Evolutionary conservation across 2,329 filamentous ascomycete species (phyloP).

Genomic region (Elsinoe australis): DNA sequence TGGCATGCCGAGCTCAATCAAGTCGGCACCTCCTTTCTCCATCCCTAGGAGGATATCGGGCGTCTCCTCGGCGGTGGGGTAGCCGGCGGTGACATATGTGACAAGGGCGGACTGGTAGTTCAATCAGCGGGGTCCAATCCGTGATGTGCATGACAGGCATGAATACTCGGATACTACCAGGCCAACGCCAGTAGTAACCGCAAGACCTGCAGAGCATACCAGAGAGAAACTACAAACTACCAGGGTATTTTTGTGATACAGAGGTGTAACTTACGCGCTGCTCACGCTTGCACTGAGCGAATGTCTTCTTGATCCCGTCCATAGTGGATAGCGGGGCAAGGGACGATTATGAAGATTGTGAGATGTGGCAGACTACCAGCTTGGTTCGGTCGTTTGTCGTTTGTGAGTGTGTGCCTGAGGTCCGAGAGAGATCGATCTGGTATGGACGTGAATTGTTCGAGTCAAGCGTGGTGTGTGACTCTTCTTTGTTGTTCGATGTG

Average conservation of each 20-base stretch:
- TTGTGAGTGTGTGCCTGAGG: neutral
- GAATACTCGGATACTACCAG: too few relatives aligned
- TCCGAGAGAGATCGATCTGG: too few relatives aligned
- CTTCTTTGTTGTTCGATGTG: neutral
- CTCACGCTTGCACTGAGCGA: conserved; percentile 45
- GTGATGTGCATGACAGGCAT: too few relatives aligned
- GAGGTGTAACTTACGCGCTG: conserved; percentile 36
- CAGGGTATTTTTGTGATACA: too few relatives aligned
- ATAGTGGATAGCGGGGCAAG: conserved; percentile 27
- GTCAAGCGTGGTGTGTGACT: conserved; percentile 7
- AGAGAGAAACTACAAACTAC: too few relatives aligned
- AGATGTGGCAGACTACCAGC: too few relatives aligned
- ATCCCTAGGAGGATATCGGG: conserved; percentile 78
- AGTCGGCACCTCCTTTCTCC: conserved; percentile 87
- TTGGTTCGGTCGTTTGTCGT: too few relatives aligned
- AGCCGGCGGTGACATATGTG: conserved; percentile 94
- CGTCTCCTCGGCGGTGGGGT: conserved; percentile 72
- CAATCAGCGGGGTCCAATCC: too few relatives aligned
- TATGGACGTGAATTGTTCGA: too few relatives aligned
- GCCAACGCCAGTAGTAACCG: too few relatives aligned
- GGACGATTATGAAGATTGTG: neutral
- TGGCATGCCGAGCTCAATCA: conserved; percentile 91
- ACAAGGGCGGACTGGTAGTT: conserved; percentile 66
- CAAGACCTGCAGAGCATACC: too few relatives aligned
- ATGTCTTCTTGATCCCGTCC: conserved; percentile 45